Conservation (phyloP, 2,329 filamentous ascomycete genomes). For the Periconia digitata region DNA sequence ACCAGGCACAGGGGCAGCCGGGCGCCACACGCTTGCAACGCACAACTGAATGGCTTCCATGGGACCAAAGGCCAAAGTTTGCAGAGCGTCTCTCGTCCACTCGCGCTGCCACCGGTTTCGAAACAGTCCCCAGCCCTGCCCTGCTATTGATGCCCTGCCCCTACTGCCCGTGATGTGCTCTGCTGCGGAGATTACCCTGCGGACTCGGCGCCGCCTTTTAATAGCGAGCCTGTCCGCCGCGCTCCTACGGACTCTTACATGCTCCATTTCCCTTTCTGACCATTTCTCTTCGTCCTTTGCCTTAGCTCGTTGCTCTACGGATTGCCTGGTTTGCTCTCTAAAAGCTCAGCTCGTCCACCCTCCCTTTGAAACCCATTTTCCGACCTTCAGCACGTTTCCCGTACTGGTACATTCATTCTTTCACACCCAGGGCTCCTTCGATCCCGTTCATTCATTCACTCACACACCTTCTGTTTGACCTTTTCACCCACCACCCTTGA, state of each 20-base stretch:
- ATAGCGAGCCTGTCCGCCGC: slow-evolving; percentile 14
- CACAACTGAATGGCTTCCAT: not conserved
- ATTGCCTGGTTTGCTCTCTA: slow-evolving; percentile 16
- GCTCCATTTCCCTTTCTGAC: slow-evolving; percentile 11
- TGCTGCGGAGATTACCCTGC: slow-evolving; percentile 26
- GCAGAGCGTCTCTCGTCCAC: not conserved
- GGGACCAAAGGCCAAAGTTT: not conserved
- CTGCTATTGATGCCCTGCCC: not conserved
- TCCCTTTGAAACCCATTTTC: slow-evolving; percentile 27
- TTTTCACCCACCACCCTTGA: slow-evolving; percentile 2
- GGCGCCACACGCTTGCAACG: too few relatives aligned
- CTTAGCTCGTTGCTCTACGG: slow-evolving; percentile 30
- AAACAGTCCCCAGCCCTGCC: not conserved
- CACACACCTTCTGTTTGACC: slow-evolving; percentile 8
- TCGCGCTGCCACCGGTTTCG: not conserved
- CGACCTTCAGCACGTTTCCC: slow-evolving; percentile 26
- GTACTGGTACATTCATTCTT: slow-evolving; percentile 24
- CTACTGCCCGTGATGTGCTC: not conserved
- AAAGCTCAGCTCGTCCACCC: slow-evolving; percentile 13
- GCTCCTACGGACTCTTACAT: slow-evolving; percentile 9
- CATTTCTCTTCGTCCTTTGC: slow-evolving; percentile 19
- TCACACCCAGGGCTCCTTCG: slow-evolving; percentile 22
- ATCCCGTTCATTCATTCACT: slow-evolving; percentile 27
- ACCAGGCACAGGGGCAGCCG: not conserved
- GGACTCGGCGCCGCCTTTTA: slow-evolving; percentile 24